Base-by-base conservation (phyloP, 1,284 basidiomycete species). In the Ustilago loliicola region DNA sequence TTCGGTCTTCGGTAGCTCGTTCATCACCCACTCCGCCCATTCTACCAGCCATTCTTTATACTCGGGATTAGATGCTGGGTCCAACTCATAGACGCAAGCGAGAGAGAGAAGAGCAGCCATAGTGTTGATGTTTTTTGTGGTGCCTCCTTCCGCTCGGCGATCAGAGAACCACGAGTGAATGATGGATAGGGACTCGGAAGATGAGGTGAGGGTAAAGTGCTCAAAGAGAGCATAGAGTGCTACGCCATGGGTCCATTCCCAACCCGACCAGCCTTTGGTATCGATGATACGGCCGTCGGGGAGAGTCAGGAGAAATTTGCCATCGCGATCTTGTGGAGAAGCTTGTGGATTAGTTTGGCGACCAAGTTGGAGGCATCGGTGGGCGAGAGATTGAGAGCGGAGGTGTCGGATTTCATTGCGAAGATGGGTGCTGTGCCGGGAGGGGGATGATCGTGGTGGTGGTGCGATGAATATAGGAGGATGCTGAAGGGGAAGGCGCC, bases 111-210 rank as follows among this genome's bases (percentile, higher is more conserved):
- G 88, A 0, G 90, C 90, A 1, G 90, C 89, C 90, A 91, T 91
- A 13, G 91, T 91, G 85, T 91, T 91, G 79, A 92, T 90, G 82
- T 92, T 91, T 88, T 91, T 91, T 8, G 90, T 90, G 6, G 90
- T 90, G 27, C 89, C 90, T 57, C 90, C 85, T 61, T 88, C 58
- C 1, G 30, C 87, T 80, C 90, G 90, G 27, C 90, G 89, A 47
- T 88, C 87, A 25, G 87, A 86, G 85, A 91, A 91, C 91, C 91
- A 91, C 53, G 86, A 85, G 56, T 90, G 82, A 19, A 89, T 88
- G 54, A 90, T 90, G 47, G 88, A 82, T n/a, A 90, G 83, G 0
- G 89, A 87, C 1, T 87, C 87, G 7, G 87, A 72, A 51, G 89
- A 88, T 1, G 88, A 87, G 3, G 88, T 89, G 51, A 89, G 88